Evolutionary conservation across 2,329 filamentous ascomycete species (phyloP), one percentile per base, ranked within the genome.

Genomic region (Epichloe gansuensis): DNA sequence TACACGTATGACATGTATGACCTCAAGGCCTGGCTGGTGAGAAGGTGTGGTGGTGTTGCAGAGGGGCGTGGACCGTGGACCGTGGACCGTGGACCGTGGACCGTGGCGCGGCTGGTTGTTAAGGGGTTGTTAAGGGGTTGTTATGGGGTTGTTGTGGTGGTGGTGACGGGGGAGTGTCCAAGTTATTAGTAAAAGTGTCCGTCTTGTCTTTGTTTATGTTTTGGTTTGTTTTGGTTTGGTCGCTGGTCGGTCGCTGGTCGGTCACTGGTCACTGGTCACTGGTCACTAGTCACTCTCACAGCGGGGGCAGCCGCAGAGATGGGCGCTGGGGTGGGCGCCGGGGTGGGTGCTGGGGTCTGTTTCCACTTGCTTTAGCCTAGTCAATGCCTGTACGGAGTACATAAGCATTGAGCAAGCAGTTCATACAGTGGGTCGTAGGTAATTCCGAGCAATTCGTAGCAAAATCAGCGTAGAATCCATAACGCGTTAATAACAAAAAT

Each of bases 141-240:
- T 21, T 21, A 17, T 2, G 17, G 17, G 17, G 17, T 21, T 21
- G 17, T 21, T 21, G 17, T 21, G 17, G 17, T 38, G 40, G 49
- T 54, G 52, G 52, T 49, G 52, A 51, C 45, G 46, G 44, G 40
- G 17, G 17, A 21, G 17, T 21, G 17, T 21, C 17, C 21, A 41
- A 48, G 36, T 36, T 12, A 21, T 34, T 31, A 39, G 13, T 25
- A 44, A 41, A 8, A 40, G 27, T 47, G 41, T 42, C 47, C 12
- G 13, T 25, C 21, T 21, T 7, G 5, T 13, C 27, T 12, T 53
- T 55, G 54, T 55, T 53, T 53, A 51, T 53, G 51, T 55, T 53
- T 55, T 55, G 54, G 46, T 55, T 50, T 46, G 38, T 13, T 41
- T 49, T 6, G 21, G 39, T 34, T 27, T 8, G 47, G 51, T 17